phyloP scores from a whole-genome alignment of 306 rosid genomes.

The Malus asiatica region DNA sequence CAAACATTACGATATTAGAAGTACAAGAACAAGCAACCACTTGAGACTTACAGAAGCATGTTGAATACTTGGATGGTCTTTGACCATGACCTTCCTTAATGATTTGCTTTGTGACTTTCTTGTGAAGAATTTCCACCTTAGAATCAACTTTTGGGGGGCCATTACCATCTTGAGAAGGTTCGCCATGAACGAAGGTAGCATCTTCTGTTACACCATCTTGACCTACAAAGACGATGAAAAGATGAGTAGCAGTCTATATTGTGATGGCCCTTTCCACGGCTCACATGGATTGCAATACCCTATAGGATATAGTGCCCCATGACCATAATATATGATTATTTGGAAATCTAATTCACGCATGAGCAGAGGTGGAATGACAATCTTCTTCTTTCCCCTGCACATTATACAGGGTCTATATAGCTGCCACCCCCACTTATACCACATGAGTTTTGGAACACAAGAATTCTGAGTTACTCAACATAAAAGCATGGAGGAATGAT shows the following conservation, averaged over 20 bases:
- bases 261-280: not conserved
- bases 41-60: constrained; percentile 75
- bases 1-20: not conserved
- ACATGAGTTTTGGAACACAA: not conserved
- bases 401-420: not conserved
- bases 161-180: constrained; percentile 36
- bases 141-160: constrained; percentile 79
- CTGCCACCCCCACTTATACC: not conserved
- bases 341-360: not conserved
- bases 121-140: constrained; percentile 63
- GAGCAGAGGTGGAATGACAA: not conserved
- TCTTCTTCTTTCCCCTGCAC: not conserved
- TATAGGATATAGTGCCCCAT: not conserved
- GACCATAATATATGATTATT: not conserved
- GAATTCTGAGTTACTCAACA: not conserved
- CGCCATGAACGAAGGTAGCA: constrained; percentile 57
- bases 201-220: constrained; percentile 51
- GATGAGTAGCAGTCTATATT: not conserved
- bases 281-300: not conserved
- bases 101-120: constrained; percentile 74
- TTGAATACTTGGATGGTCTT: constrained; percentile 79
- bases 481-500: not conserved
- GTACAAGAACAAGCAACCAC: not conserved
- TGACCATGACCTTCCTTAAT: constrained; percentile 84
- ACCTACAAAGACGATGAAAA: constrained; percentile 25